These are phyloP conservation scores for Aspergillus awamori DNA, from an alignment of 2,329 filamentous ascomycete species.

Conservation along the genomic window DNA sequence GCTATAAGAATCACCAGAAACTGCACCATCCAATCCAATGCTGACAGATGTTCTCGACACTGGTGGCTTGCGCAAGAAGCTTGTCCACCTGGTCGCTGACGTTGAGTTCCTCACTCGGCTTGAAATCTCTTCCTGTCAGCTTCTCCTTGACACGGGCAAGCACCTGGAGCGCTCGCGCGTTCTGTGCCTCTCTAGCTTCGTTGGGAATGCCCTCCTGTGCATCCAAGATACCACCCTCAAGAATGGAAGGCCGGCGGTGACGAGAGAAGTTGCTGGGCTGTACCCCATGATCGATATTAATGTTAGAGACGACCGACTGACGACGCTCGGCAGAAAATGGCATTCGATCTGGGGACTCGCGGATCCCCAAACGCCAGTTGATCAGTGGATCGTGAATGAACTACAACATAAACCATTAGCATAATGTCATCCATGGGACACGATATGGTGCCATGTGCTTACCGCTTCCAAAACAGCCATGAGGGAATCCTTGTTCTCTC, in stretches of 20 bases:
- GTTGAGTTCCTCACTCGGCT: conserved; percentile 78
- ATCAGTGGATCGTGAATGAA: conserved; percentile 99
- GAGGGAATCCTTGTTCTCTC: conserved; percentile 96
- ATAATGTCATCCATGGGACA: neutral
- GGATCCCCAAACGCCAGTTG: conserved; percentile 82
- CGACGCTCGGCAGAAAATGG: conserved; percentile 65
- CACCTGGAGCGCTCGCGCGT: conserved; percentile 88
- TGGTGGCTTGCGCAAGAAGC: conserved; percentile 91
- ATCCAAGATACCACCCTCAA: conserved; percentile 58
- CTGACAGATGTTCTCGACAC: conserved; percentile 95
- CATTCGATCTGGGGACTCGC: conserved; percentile 62
- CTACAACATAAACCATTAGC: conserved; percentile 50
- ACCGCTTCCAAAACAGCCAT: conserved; percentile 98
- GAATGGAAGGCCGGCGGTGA: conserved; percentile 68
- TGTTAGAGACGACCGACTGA: conserved; percentile 58
- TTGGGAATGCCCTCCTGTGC: conserved; percentile 44
- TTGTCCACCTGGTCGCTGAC: conserved; percentile 91
- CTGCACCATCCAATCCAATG: conserved; percentile 99
- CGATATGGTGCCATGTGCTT: conserved; percentile 50
- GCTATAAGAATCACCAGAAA: conserved; percentile 71
- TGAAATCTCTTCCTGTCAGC: conserved; percentile 90
- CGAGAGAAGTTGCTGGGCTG: conserved; percentile 68
- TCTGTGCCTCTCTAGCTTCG: conserved; percentile 75
- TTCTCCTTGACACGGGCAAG: conserved; percentile 92
- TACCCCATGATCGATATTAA: conserved; percentile 54